These are phyloP conservation scores for Lichina pygmaea DNA, from an alignment of 495 filamentous ascomycete species.

Conservation along the genomic window DNA sequence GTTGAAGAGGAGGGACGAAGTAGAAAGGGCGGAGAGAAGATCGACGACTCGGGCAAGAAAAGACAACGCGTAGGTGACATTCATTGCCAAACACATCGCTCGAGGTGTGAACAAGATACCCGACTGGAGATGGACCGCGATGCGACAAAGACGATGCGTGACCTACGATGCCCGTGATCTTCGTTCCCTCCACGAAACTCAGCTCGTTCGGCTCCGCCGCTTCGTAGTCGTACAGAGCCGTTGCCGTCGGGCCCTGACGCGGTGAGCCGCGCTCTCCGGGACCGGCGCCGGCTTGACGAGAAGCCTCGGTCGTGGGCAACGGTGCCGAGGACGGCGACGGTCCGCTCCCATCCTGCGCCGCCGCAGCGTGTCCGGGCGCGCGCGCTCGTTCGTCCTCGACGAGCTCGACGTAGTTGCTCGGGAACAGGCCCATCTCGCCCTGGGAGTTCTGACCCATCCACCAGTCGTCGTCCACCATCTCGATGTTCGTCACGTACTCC, in stretches of 20 bases:
- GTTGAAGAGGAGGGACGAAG: too few species aligned
- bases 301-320: slow-evolving; percentile 6
- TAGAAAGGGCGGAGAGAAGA: too few species aligned
- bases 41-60: too few species aligned
- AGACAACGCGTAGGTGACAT: background rate
- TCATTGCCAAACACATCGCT: slow-evolving; percentile 7
- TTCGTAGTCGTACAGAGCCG: slow-evolving; percentile 85
- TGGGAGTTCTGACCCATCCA: slow-evolving; percentile 71
- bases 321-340: slow-evolving; percentile 10
- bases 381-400: slow-evolving; percentile 26
- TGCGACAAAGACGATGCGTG: too few species aligned
- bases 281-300: slow-evolving; percentile 3
- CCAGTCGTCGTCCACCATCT: slow-evolving; percentile 94
- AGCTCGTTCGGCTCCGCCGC: slow-evolving; percentile 94
- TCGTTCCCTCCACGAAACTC: slow-evolving; percentile 73
- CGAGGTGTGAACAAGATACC: background rate
- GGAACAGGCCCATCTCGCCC: slow-evolving; percentile 76
- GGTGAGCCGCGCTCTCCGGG: slow-evolving; percentile 7
- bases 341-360: slow-evolving; percentile 4
- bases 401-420: slow-evolving; percentile 86
- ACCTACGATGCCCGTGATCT: slow-evolving; percentile 37
- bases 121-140: background rate
- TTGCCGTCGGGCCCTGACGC: slow-evolving; percentile 32
- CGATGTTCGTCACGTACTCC: slow-evolving; percentile 76
- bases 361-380: slow-evolving; percentile 8